Evolutionary conservation across 225 moss, liverwort and hornwort species (phyloP), one percentile per base, ranked within the genome.

Genomic region (Thuidium tamariscinum): DNA sequence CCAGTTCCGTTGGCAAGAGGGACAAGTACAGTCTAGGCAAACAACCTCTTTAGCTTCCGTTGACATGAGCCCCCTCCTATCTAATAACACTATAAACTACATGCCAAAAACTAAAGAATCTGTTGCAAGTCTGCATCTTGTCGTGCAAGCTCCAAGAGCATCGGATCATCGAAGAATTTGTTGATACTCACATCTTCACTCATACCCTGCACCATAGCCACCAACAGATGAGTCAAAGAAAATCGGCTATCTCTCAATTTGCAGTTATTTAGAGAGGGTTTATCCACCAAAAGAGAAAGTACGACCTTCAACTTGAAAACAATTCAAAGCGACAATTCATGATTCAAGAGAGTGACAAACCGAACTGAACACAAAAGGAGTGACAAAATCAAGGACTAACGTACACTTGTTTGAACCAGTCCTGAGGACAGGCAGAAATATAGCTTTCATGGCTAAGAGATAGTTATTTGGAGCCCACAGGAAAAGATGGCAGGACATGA

Each of bases 121-220:
- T 95, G 97, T 92, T 97, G 99, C 89, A 97, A 88, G 87, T 99
- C 99, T n/a, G 99, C 97, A 87, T 99, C 99, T 92, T 99, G 98
- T 55, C 98, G 94, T 20, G 98, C 98, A 64, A 99, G 98, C 94
- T 99, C 97, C 77, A 99, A 89, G 89, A 98, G 94, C 98, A 99
- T 99, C 68, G 97, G 98, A 84, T 97, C 98, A 61, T 99, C 98
- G 48, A 97, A 99, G 79, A 99, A 97, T 91, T 97, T 99, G 90
- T 96, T 97, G 88, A 97, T 96, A 85, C 97, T 97, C 86, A 99
- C 98, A 79, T 99, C 98, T 91, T 99, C 98, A 89, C 98, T 99
- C 97, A 99, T 99, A 57, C 98, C 98, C 98, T 96, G 93, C 80
- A 84, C 29, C 84, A 37, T 14, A 67, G 39, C 29, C 15, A 76